These are phyloP conservation scores for Oxyria digyna DNA, from an alignment of 148 eudicot species.

Conservation along the genomic window DNA sequence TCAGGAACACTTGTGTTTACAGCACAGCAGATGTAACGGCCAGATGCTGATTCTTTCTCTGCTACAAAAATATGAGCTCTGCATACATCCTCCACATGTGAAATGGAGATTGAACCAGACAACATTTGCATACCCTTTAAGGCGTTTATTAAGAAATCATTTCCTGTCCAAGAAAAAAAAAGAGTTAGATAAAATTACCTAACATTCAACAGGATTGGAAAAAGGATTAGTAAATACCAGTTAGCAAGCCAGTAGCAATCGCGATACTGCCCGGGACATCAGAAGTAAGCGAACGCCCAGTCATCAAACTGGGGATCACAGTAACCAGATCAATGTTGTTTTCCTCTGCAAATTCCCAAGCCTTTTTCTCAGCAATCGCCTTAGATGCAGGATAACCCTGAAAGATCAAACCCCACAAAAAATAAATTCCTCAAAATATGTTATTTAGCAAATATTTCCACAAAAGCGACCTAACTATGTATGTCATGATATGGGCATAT, in stretches of 20 bases:
- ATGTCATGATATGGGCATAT: no score
- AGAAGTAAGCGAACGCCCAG: slow-evolving; percentile 43
- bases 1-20: slow-evolving; percentile 49
- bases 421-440: no score
- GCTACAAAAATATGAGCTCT: slow-evolving; percentile 52
- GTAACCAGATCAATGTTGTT: slow-evolving; percentile 50
- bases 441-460: no score
- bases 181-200: background rate
- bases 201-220: background rate
- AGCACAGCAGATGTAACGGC: slow-evolving; percentile 49
- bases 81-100: slow-evolving; percentile 64
- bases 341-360: slow-evolving; percentile 55
- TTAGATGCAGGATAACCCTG: slow-evolving; percentile 63
- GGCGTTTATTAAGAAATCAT: slow-evolving; percentile 30
- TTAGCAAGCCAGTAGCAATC: slow-evolving; percentile 41
- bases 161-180: slow-evolving; percentile 19
- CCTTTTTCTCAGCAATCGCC: slow-evolving; percentile 45
- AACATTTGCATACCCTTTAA: slow-evolving; percentile 54
- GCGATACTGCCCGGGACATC: slow-evolving; percentile 37
- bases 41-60: slow-evolving; percentile 56
- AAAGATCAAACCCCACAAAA: background rate
- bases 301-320: slow-evolving; percentile 46
- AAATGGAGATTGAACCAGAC: slow-evolving; percentile 45
- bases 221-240: slow-evolving; percentile 22
- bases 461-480: no score